phyloP scores from a whole-genome alignment of 2,329 filamentous ascomycete genomes.

The Hypoxylon sp. region DNA sequence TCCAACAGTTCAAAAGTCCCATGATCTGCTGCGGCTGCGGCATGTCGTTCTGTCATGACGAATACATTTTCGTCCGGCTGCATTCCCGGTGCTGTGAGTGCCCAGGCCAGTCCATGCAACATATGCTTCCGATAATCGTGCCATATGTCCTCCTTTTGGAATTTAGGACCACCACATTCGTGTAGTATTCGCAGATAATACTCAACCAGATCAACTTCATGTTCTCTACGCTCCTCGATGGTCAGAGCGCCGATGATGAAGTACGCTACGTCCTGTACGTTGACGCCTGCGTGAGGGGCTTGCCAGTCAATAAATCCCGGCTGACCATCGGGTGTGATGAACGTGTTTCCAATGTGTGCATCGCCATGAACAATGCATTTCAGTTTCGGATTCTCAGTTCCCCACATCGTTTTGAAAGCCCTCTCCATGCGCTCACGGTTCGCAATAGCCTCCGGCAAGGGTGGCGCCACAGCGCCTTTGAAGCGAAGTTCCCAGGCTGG shows the following conservation, averaged over 20 bases:
- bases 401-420: slow-evolving; percentile 30
- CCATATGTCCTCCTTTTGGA: slow-evolving; percentile 27
- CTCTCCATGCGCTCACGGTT: slow-evolving; percentile 26
- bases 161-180: slow-evolving; percentile 17
- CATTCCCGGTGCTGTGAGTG: slow-evolving; percentile 27
- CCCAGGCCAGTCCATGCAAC: slow-evolving; percentile 29
- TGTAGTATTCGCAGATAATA: slow-evolving; percentile 17
- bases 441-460: slow-evolving; percentile 16
- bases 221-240: slow-evolving; percentile 25
- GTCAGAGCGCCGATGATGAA: slow-evolving; percentile 21
- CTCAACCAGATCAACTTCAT: slow-evolving; percentile 19
- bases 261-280: slow-evolving; percentile 26
- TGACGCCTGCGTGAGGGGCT: slow-evolving; percentile 12
- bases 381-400: slow-evolving; percentile 22
- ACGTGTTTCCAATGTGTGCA: slow-evolving; percentile 31
- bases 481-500: slow-evolving; percentile 23
- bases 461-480: slow-evolving; percentile 12
- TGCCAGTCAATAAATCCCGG: slow-evolving; percentile 34
- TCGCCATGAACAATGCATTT: slow-evolving; percentile 24
- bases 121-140: slow-evolving; percentile 30
- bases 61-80: slow-evolving; percentile 30
- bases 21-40: slow-evolving; percentile 25
- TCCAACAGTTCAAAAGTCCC: slow-evolving; percentile 28
- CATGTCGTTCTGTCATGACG: slow-evolving; percentile 24
- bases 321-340: slow-evolving; percentile 22